phyloP scores from a whole-genome alignment of 441 rosid species.

The Bocquillonia castaneifolia region DNA sequence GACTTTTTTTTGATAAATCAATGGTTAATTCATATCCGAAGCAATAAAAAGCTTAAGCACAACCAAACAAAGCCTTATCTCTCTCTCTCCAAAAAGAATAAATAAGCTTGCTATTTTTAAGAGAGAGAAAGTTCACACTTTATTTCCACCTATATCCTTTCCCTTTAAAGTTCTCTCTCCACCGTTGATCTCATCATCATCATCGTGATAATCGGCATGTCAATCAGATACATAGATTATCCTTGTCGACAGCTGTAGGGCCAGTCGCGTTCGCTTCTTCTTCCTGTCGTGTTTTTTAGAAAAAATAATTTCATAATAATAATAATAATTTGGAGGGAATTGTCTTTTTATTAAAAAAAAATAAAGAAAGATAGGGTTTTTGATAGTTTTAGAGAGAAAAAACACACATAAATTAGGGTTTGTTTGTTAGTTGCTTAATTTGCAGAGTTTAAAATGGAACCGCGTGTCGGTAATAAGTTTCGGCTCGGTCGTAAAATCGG shows the following conservation, averaged over 20 bases:
- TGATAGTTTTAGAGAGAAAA: constrained; percentile 4
- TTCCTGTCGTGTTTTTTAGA: no score
- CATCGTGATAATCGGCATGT: not conserved
- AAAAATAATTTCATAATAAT: not conserved
- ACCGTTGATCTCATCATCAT: constrained; percentile 23
- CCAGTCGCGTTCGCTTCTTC: not conserved
- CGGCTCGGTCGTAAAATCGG: constrained; percentile 94
- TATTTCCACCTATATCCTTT: constrained; percentile 15
- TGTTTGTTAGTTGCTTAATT: not conserved
- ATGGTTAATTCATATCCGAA: constrained; percentile 24
- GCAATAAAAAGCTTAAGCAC: not conserved
- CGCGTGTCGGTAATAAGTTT: constrained; percentile 85
- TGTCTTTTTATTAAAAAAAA: not conserved
- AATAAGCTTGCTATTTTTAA: not conserved
- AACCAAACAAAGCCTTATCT: not conserved
- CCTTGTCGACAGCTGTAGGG: not conserved
- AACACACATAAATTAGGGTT: not conserved
- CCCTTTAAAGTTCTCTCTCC: not conserved
- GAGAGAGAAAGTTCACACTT: constrained; percentile 22
- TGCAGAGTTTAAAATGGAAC: constrained; percentile 46
- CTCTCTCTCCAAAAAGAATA: constrained; percentile 14
- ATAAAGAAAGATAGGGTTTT: constrained; percentile 10
- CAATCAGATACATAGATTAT: no score
- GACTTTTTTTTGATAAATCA: no score
- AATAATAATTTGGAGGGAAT: constrained; percentile 7